Percentiles rank a stretch among this genome's conserved stretches.
Conservation (phyloP, 805 yeast genomes). For the Candida rishiriensis region DNA sequence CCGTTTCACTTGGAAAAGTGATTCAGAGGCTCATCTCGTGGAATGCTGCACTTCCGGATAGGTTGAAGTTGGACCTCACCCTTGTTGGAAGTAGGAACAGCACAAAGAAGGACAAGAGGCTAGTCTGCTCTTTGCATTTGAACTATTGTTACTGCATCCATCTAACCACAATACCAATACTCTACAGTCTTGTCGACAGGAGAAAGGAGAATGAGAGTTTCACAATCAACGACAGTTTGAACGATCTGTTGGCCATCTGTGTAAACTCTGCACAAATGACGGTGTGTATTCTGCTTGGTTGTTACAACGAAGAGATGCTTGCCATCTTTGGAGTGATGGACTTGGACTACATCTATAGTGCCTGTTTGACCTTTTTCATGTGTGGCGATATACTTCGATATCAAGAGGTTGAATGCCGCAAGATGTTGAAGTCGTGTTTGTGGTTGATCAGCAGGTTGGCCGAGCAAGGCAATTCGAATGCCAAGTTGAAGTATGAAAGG, state of each 20-base stretch:
- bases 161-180: conserved; percentile 25
- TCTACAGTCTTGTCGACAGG: conserved; percentile 22
- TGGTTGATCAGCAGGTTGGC: conserved; percentile 16
- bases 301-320: conserved; percentile 18
- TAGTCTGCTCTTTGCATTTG: conserved; percentile 23
- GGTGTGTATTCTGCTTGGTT: conserved; percentile 11
- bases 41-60: conserved; percentile 19
- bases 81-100: conserved; percentile 9
- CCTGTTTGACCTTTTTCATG: conserved; percentile 24
- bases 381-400: conserved; percentile 22
- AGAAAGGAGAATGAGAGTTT: conserved; percentile 6
- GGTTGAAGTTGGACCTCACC: conserved; percentile 8
- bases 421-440: conserved; percentile 16
- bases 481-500: conserved; percentile 14
- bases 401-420: conserved; percentile 11
- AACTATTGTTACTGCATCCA: conserved; percentile 26
- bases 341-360: conserved; percentile 25
- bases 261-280: conserved; percentile 25
- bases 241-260: conserved; percentile 22
- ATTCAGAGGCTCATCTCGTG: conserved; percentile 22
- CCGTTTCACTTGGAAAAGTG: conserved; percentile 13
- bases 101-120: conserved; percentile 14
- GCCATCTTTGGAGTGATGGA: conserved; percentile 28
- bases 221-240: conserved; percentile 12
- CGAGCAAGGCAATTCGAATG: conserved; percentile 17